Evolutionary conservation across 441 rosid genomes (phyloP).

Genomic region (Erysimum pusillum): DNA sequence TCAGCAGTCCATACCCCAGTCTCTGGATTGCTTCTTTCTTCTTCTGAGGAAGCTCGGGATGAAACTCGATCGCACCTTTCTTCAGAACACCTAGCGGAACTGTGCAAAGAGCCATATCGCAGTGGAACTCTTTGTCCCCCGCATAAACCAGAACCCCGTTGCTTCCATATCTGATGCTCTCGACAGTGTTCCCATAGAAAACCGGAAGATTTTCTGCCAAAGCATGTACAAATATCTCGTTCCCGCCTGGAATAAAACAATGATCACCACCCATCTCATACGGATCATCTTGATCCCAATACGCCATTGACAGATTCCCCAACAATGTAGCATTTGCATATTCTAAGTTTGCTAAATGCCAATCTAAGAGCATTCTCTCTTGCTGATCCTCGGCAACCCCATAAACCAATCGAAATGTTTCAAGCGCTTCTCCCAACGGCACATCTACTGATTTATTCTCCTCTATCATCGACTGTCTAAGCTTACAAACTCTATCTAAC

Average conservation of each 20-base stretch:
- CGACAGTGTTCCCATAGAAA: conserved; percentile 74
- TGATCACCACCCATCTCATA: conserved; percentile 98
- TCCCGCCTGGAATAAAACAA: conserved; percentile 94
- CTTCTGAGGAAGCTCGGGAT: conserved; percentile 84
- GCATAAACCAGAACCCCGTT: conserved; percentile 80
- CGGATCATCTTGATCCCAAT: conserved; percentile 98
- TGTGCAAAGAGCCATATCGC: conserved; percentile 88
- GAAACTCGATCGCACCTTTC: conserved; percentile 74
- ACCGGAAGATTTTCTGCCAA: conserved; percentile 84
- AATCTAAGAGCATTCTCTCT: conserved; percentile 87
- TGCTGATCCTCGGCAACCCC: conserved; percentile 78
- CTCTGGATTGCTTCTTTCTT: conserved; percentile 84
- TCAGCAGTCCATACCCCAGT: conserved; percentile 81
- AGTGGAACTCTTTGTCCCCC: conserved; percentile 70
- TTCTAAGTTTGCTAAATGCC: conserved; percentile 94
- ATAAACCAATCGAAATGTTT: conserved; percentile 77
- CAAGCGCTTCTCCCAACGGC: conserved; percentile 83
- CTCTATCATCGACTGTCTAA: conserved; percentile 88
- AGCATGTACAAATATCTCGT: conserved; percentile 81
- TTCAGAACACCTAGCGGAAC: conserved; percentile 86
- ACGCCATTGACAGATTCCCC: conserved; percentile 86
- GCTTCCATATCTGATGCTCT: conserved; percentile 77
- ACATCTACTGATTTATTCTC: conserved; percentile 88
- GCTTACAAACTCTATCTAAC: conserved; percentile 90
- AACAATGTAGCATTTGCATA: conserved; percentile 92